Evolutionary conservation across 768 basidiomycete species (phyloP).

Genomic region (Boletus rubroflammeus): DNA sequence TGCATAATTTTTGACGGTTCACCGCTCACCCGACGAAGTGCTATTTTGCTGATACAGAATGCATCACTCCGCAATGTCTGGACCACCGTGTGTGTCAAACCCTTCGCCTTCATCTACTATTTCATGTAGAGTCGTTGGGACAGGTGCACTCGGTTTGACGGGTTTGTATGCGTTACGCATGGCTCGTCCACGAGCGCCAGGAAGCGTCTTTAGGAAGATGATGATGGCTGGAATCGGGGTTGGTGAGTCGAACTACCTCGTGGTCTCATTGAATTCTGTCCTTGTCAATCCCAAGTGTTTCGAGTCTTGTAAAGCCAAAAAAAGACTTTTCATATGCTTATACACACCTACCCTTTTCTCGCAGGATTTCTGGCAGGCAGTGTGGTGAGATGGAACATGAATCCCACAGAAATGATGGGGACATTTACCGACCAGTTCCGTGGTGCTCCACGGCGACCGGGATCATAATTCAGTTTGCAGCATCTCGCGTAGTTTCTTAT

Average conservation of each 20-base stretch:
- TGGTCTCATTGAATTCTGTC: background rate
- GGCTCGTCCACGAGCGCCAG: constrained; percentile 60
- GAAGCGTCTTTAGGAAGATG: constrained; percentile 56
- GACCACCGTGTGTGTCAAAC: constrained; percentile 13
- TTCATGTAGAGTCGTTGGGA: constrained; percentile 67
- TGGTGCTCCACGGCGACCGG: background rate
- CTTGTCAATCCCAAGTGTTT: background rate
- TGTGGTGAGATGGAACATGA: constrained; percentile 30
- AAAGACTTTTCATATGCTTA: constrained; percentile 6
- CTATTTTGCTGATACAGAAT: background rate
- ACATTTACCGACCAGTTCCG: constrained; percentile 13
- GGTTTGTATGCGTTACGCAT: constrained; percentile 67
- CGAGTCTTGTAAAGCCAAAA: background rate
- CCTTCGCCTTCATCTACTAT: constrained; percentile 22
- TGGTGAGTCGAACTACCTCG: constrained; percentile 37
- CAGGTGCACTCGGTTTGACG: constrained; percentile 56
- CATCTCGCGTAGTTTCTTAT: constrained; percentile 1
- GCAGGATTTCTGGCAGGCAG: constrained; percentile 31
- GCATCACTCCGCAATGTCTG: constrained; percentile 14
- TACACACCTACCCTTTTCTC: background rate
- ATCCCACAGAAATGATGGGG: constrained; percentile 22
- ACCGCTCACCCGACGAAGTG: background rate
- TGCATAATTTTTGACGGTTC: background rate
- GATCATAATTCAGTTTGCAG: constrained; percentile 1
- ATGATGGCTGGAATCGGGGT: constrained; percentile 61